These are phyloP conservation scores for Colletotrichum sp. DNA, from an alignment of 2,329 filamentous ascomycete genomes.

Conservation along the genomic window DNA sequence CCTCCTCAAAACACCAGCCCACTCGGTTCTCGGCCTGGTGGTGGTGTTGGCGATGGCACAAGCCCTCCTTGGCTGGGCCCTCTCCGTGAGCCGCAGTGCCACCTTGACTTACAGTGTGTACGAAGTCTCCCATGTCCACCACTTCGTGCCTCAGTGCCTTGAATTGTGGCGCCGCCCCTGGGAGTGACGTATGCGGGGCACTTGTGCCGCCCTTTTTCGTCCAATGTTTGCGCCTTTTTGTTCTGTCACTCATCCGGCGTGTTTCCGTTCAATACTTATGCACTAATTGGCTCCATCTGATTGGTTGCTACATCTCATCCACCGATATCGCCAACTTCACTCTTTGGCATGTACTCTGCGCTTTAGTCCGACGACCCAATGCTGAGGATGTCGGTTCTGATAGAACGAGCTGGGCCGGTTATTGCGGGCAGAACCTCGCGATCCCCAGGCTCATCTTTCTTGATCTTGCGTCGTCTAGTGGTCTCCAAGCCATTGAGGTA, in stretches of 20 bases:
- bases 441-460: conserved; percentile 27
- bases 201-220: not conserved
- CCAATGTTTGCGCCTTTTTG: not conserved
- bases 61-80: not conserved
- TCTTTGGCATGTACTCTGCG: conserved; percentile 60
- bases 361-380: conserved; percentile 68
- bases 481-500: conserved; percentile 59
- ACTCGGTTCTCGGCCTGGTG: not conserved
- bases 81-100: not conserved
- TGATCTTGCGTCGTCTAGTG: conserved; percentile 67
- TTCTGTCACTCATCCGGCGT: not conserved
- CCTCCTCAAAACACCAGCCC: not conserved
- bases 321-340: not conserved
- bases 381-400: conserved; percentile 66
- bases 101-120: not conserved
- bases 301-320: not conserved
- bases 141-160: not conserved
- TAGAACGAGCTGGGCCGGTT: conserved; percentile 54
- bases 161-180: not conserved
- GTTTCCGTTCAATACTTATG: not conserved
- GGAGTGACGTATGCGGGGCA: conserved; percentile 21
- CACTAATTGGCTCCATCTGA: not conserved
- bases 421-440: not conserved
- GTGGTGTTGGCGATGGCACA: not conserved
- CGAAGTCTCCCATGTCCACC: not conserved